A percentile compares a stretch with the other conserved stretches of the same genome.
phyloP scores from a whole-genome alignment of 805 yeast species.

The Candida ficus region DNA sequence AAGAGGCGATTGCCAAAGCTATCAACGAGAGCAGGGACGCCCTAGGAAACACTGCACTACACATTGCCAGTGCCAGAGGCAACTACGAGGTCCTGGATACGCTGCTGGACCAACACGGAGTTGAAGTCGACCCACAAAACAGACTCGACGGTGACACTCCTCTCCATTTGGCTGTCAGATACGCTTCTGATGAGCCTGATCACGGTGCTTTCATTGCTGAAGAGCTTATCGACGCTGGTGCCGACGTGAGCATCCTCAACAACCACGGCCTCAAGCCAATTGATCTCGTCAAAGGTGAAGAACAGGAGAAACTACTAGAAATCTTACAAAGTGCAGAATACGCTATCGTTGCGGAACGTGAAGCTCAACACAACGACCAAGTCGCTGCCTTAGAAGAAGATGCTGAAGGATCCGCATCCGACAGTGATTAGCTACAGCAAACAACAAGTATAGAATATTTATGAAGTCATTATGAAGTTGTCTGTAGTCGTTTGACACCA shows the following conservation, averaged over 20 bases:
- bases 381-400: too few relatives aligned
- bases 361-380: too few relatives aligned
- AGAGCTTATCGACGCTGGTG: slow-evolving; percentile 85
- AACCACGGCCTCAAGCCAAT: slow-evolving; percentile 67
- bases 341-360: slow-evolving; percentile 42
- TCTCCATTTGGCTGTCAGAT: slow-evolving; percentile 77
- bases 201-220: slow-evolving; percentile 76
- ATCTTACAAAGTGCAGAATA: slow-evolving; percentile 79
- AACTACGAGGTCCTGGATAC: slow-evolving; percentile 81
- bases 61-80: slow-evolving; percentile 77
- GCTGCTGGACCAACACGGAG: slow-evolving; percentile 81
- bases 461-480: slow-evolving; percentile 25
- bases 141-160: slow-evolving; percentile 80
- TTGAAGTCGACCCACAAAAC: slow-evolving; percentile 80
- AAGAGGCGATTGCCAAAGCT: slow-evolving; percentile 33
- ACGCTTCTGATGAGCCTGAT: slow-evolving; percentile 74
- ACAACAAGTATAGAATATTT: neutral
- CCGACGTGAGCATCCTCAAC: slow-evolving; percentile 65
- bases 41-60: slow-evolving; percentile 34
- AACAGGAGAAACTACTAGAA: slow-evolving; percentile 42
- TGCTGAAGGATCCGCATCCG: slow-evolving; percentile 20
- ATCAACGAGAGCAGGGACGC: slow-evolving; percentile 54
- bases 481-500: slow-evolving; percentile 46
- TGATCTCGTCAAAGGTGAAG: slow-evolving; percentile 56
- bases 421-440: slow-evolving; percentile 15